A percentile compares a stretch with the other conserved stretches of the same genome.
Evolutionary conservation across 2,329 filamentous ascomycete genomes (phyloP).

Genomic region (Stachybotrys elegans): DNA sequence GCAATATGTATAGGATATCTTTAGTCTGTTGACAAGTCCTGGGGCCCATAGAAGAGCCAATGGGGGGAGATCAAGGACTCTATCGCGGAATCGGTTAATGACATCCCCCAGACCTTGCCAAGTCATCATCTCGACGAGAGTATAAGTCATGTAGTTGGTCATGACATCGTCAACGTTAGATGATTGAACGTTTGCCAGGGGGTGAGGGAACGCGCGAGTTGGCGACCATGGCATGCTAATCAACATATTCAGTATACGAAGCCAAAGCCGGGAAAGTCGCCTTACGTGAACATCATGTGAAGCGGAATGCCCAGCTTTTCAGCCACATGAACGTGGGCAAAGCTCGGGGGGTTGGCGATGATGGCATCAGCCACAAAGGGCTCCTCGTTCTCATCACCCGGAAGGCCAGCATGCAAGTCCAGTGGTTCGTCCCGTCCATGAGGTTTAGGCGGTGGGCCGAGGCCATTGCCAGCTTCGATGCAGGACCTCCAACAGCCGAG

Average conservation of each 20-base stretch:
- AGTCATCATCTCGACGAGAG: slow-evolving; percentile 83
- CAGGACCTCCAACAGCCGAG: slow-evolving; percentile 83
- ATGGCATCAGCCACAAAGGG: slow-evolving; percentile 83
- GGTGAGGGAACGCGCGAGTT: slow-evolving; percentile 80
- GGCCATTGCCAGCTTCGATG: slow-evolving; percentile 70
- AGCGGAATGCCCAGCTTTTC: slow-evolving; percentile 71
- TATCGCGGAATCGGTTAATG: slow-evolving; percentile 80
- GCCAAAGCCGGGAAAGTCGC: too few species aligned
- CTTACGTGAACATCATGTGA: slow-evolving; percentile 87
- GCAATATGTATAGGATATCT: slow-evolving; percentile 84
- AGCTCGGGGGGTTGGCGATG: slow-evolving; percentile 73
- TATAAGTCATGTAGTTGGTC: slow-evolving; percentile 79
- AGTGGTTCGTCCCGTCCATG: slow-evolving; percentile 44
- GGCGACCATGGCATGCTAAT: slow-evolving; percentile 90
- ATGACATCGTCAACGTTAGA: slow-evolving; percentile 71
- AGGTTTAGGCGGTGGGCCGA: slow-evolving; percentile 41
- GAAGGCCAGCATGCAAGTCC: slow-evolving; percentile 24
- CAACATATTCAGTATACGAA: too few species aligned
- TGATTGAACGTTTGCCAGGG: slow-evolving; percentile 74
- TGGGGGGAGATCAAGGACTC: slow-evolving; percentile 68
- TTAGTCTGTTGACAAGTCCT: slow-evolving; percentile 68
- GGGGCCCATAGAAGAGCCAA: slow-evolving; percentile 80
- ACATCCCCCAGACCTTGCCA: slow-evolving; percentile 91
- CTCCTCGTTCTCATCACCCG: slow-evolving; percentile 34
- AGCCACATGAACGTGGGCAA: slow-evolving; percentile 70